Conservation (phyloP, 2,329 filamentous ascomycete genomes). For the Whalleya microplaca region DNA sequence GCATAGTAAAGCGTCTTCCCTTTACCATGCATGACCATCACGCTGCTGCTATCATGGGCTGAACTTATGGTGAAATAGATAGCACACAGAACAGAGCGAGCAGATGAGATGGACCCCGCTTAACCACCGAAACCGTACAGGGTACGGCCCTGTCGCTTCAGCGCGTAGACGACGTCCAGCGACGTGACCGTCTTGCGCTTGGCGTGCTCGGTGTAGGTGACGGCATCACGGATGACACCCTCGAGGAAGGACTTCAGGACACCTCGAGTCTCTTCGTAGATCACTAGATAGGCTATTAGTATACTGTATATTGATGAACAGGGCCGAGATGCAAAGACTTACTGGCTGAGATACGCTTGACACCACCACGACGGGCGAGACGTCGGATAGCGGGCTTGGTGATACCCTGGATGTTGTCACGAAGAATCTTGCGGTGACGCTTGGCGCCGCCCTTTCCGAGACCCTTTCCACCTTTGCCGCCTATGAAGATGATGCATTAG, state of each 20-base stretch:
- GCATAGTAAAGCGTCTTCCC: constrained; percentile 3
- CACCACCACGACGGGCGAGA: constrained; percentile 98
- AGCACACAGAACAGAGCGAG: constrained; percentile 7
- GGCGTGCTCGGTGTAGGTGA: constrained; percentile 83
- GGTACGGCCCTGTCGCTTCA: constrained; percentile 68
- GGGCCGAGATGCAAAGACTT: constrained; percentile 44
- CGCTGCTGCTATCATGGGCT: not conserved
- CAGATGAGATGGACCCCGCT: constrained; percentile 21
- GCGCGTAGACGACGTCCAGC: constrained; percentile 65
- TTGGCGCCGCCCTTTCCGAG: constrained; percentile 98
- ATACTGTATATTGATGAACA: constrained; percentile 6
- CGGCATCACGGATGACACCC: constrained; percentile 77
- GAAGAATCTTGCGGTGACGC: constrained; percentile 98
- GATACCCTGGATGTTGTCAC: constrained; percentile 99
- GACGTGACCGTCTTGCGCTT: constrained; percentile 76
- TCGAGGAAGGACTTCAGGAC: constrained; percentile 85
- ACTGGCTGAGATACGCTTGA: constrained; percentile 99
- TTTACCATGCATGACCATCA: not conserved
- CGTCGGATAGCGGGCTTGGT: constrained; percentile 98
- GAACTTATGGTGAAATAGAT: too few species aligned
- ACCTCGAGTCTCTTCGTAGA: constrained; percentile 83
- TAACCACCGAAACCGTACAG: constrained; percentile 73
- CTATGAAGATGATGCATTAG: constrained; percentile 59
- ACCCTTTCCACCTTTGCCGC: constrained; percentile 95
- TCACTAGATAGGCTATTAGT: constrained; percentile 54